Evolutionary conservation across 495 filamentous ascomycete species (phyloP), one percentile per base, ranked within the genome.

Genomic region (Penicillium simplicissimum): DNA sequence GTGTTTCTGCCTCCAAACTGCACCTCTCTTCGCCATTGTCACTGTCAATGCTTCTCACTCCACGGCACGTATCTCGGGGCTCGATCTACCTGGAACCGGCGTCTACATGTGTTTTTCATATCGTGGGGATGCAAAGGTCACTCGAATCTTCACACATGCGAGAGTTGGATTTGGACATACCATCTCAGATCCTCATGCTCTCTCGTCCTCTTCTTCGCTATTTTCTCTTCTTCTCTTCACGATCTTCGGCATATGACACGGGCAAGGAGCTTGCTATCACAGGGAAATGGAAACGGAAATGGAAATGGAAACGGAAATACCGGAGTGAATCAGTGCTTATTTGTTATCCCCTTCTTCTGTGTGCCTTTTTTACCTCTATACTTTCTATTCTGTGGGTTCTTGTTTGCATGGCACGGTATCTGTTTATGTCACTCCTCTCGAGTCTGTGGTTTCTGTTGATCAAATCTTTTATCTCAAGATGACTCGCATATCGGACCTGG

Each of bases 221-320:
- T 38, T 33, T 42, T 55, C 53, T 38, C 23, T 45, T 23, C 59
- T 40, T 33, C 48, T 58, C 67, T 58, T 43, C 54, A 64, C 59
- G 62, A 70, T 64, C 67, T 67, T 61, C 56, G 55, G 65, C 67
- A 67, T 65, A 68, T 61, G 65, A 63, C 60, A 63, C 64, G 63
- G 55, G 62, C 66, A 53, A 52, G 61, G 51, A 60, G 48, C 37
- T 58, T 25, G 53, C 38, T 35, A 34, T 53, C 34, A 38, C 52
- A 10, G 9, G 53, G 53, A 55, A 53, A 34, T 36, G 31, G 58
- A 58, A 62, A 58, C 48, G 53, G 53, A 55, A 53, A 34, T 36
- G 31, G 58, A 58, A 62, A 58, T 48, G 59, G 63, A 60, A 55
- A 57, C 56, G 66, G 60, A 68, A 66, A 66, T 66, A 65, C 57